Evolutionary conservation across 1,284 basidiomycete genomes (phyloP).

Genomic region (Ustilago shanxiensis): DNA sequence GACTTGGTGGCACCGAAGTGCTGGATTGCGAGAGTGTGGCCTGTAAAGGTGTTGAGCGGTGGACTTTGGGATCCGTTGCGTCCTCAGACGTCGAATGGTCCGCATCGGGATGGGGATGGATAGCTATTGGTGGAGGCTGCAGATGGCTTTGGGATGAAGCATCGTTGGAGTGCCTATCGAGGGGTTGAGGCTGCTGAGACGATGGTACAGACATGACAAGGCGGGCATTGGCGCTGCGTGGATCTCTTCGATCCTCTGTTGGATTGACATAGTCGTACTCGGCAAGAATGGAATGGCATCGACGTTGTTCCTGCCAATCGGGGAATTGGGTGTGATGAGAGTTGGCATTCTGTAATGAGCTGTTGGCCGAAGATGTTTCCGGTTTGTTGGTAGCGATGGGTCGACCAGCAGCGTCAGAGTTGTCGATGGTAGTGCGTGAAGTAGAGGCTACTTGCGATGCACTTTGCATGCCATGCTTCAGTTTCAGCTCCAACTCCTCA

Average conservation of each 20-base stretch:
- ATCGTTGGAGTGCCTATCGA: constrained; percentile 1
- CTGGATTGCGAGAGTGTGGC: constrained; percentile 26
- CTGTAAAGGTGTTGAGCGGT: constrained; percentile 16
- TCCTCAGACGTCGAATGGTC: not conserved
- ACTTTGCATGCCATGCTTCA: constrained; percentile 23
- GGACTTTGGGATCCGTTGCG: not conserved
- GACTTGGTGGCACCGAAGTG: constrained; percentile 20
- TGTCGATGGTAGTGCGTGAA: constrained; percentile 40
- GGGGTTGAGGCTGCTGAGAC: constrained; percentile 16
- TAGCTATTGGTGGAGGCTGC: constrained; percentile 12
- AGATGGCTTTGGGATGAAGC: constrained; percentile 7
- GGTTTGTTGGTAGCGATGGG: constrained; percentile 3
- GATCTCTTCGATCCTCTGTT: constrained; percentile 46
- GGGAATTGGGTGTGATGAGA: constrained; percentile 24
- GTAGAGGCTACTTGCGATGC: constrained; percentile 31
- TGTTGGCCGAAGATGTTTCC: constrained; percentile 8
- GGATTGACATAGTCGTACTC: constrained; percentile 37
- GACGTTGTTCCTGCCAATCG: constrained; percentile 46
- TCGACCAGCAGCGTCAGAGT: constrained; percentile 9
- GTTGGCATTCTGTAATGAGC: constrained; percentile 7
- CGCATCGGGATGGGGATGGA: constrained; percentile 9
- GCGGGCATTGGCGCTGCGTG: constrained; percentile 35
- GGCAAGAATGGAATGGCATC: constrained; percentile 37
- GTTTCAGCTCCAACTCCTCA: constrained; percentile 16
- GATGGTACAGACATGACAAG: constrained; percentile 38